Conservation (phyloP, 2,329 filamentous ascomycete genomes). For the Microdochium trichocladiopsis region DNA sequence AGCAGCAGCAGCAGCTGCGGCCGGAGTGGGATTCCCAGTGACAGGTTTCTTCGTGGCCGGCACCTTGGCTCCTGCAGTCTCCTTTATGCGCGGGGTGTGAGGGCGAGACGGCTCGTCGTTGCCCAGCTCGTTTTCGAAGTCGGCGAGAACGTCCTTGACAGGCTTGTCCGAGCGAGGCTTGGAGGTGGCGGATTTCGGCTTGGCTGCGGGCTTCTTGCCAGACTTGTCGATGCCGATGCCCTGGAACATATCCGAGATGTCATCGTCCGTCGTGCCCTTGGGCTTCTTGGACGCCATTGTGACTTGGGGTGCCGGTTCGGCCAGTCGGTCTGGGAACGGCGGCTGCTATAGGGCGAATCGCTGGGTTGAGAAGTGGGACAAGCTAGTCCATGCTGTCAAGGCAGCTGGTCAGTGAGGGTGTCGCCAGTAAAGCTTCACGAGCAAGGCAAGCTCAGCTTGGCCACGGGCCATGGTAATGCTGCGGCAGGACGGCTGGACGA, state of each 20-base stretch:
- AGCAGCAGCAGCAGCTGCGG: slow-evolving; percentile 39
- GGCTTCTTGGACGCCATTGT: slow-evolving; percentile 55
- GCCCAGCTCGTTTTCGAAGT: slow-evolving; percentile 73
- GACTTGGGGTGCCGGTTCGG: slow-evolving; percentile 4
- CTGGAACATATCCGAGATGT: slow-evolving; percentile 59
- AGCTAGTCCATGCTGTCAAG: not conserved
- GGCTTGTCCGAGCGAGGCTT: slow-evolving; percentile 31
- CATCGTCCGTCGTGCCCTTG: slow-evolving; percentile 53
- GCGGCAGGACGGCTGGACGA: too few species aligned
- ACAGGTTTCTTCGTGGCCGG: slow-evolving; percentile 10
- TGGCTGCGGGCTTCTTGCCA: slow-evolving; percentile 39
- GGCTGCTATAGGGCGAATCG: not conserved
- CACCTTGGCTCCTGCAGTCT: slow-evolving; percentile 31
- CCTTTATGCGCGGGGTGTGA: slow-evolving; percentile 70
- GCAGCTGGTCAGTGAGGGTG: not conserved
- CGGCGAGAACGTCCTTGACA: slow-evolving; percentile 75
- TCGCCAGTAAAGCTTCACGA: not conserved
- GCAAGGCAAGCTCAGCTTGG: too few species aligned
- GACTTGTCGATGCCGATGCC: slow-evolving; percentile 48
- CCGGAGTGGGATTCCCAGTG: slow-evolving; percentile 44
- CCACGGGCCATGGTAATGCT: too few species aligned
- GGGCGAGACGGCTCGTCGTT: slow-evolving; percentile 68
- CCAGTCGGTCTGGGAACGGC: too few species aligned
- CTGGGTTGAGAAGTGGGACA: not conserved
- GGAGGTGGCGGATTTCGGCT: slow-evolving; percentile 40